Percentiles rank a stretch among this genome's conserved stretches.
phyloP scores from a whole-genome alignment of 148 eudicot genomes.

The Tetragonia tetragonoides region DNA sequence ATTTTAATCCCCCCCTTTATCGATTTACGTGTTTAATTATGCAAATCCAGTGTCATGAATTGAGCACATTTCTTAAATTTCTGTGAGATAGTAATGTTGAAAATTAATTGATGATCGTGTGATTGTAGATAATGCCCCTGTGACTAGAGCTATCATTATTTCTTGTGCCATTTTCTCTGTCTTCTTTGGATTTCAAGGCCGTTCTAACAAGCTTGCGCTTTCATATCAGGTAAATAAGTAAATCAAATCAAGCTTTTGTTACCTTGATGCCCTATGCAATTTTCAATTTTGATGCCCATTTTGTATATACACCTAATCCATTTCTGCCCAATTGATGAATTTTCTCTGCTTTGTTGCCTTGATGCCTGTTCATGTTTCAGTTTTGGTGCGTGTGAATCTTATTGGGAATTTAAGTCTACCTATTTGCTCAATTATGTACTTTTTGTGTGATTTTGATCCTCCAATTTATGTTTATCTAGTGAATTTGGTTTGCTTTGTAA shows the following conservation, averaged over 20 bases:
- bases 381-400: not conserved
- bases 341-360: conserved; percentile 5
- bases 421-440: not conserved
- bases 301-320: not conserved
- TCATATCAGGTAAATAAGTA: conserved; percentile 60
- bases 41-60: conserved; percentile 11
- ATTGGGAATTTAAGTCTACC: conserved; percentile 1
- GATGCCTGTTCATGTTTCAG: not conserved
- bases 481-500: not conserved
- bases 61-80: conserved; percentile 11
- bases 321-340: conserved; percentile 15
- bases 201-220: conserved; percentile 62
- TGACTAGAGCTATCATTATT: conserved; percentile 61
- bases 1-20: not conserved
- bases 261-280: not conserved
- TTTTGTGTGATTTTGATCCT: conserved; percentile 2
- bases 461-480: not conserved
- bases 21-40: conserved; percentile 3
- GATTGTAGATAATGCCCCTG: conserved; percentile 80
- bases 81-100: not conserved
- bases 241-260: not conserved
- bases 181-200: conserved; percentile 77
- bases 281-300: not conserved
- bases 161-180: conserved; percentile 68
- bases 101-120: conserved; percentile 10